Base-by-base conservation (phyloP, 2,329 filamentous ascomycete genomes). In the Hypoxylon sp. region DNA sequence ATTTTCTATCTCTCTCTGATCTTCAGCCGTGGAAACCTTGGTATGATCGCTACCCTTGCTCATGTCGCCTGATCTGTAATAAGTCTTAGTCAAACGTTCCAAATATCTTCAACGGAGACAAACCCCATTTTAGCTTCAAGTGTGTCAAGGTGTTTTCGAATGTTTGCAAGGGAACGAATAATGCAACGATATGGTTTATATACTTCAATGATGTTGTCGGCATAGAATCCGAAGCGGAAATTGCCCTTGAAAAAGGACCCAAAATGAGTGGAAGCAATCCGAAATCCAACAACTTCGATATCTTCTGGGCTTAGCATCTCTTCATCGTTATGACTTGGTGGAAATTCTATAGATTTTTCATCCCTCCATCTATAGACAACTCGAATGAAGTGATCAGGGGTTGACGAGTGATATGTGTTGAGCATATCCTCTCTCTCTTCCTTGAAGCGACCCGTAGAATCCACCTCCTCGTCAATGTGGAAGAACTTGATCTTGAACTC, bases 231-330 rank as follows among this genome's bases (percentile, higher is more conserved):
- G 30, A 46, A 31, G n/a, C n/a, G n/a, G n/a, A n/a, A n/a, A n/a
- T n/a, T n/a, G n/a, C n/a, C n/a, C 2, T 57, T 40, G 14, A 60
- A 48, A 30, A 53, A 31, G 14, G 10, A n/a, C 22, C 22, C 20
- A 20, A 40, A 13, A 54, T 54, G 27, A 35, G 33, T 30, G 13
- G 64, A 67, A 48, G 62, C 4, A 27, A 67, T 49, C 11, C 61
- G 57, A 59, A 69, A 40, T 2, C 46, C 51, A 5, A 61, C 20
- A n/a, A 68, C 17, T n/a, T 68, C 66, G 30, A 68, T 55, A n/a
- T 68, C 56, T 31, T 25, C 22, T n/a, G 61, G 56, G 6, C 48
- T 42, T 20, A 57, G 57, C 11, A 33, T 33, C 14, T 46, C 35
- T 3, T 25, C 27, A n/a, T 35, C 31, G 20, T 25, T 22, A n/a